Conservation (phyloP, 768 basidiomycete species). For the Leucogyrophana mollusca region DNA sequence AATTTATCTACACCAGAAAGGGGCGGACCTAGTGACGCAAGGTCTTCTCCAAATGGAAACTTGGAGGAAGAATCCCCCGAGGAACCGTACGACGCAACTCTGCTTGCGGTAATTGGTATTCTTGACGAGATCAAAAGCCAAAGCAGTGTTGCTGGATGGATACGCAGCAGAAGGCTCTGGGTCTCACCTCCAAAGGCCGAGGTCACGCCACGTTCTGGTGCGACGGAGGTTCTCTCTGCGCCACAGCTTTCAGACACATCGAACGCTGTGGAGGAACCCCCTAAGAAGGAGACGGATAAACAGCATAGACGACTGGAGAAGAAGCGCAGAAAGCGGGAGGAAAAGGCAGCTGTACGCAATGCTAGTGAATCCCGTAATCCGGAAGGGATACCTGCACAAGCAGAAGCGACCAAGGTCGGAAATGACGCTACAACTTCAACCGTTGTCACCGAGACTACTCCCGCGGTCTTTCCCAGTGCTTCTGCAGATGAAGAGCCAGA, state of each 20-base stretch:
- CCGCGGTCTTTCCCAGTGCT: neutral
- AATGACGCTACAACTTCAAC: constrained; percentile 15
- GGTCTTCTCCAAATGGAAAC: too few species aligned
- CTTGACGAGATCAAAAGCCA: constrained; percentile 58
- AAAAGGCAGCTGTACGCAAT: neutral
- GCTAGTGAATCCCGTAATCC: too few species aligned
- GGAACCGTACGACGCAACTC: constrained; percentile 46
- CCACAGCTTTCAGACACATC: too few species aligned
- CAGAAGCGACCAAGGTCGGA: constrained; percentile 1
- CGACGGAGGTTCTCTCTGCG: too few species aligned
- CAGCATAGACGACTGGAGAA: neutral
- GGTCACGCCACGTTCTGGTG: neutral
- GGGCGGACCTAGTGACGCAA: neutral
- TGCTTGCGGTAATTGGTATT: constrained; percentile 65
- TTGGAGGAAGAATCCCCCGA: constrained; percentile 9
- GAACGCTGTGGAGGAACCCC: neutral
- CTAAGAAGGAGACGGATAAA: neutral
- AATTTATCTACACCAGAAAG: too few species aligned
- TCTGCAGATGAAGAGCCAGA: constrained; percentile 5
- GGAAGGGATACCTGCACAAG: neutral
- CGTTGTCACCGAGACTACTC: neutral
- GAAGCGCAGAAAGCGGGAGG: neutral
- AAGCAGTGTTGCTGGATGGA: constrained; percentile 68
- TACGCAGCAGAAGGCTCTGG: constrained; percentile 53
- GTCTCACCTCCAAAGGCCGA: constrained; percentile 5